These are phyloP conservation scores for Calocybe gangraenosa DNA, from an alignment of 768 basidiomycete species.

Conservation along the genomic window DNA sequence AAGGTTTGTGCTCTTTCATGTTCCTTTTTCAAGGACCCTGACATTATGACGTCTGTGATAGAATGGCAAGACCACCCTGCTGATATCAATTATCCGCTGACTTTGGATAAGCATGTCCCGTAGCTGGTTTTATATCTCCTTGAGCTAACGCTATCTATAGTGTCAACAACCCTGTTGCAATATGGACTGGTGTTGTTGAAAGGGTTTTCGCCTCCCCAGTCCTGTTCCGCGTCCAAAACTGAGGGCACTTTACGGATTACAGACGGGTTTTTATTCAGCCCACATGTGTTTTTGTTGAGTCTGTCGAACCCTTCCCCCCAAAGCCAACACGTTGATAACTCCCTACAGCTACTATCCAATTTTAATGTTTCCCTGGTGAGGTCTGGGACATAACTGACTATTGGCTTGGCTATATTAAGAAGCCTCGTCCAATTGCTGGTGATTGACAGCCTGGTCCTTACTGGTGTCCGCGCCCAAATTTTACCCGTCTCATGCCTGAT, in stretches of 20 bases:
- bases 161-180: conserved; percentile 49
- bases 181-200: conserved; percentile 33
- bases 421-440: too few relatives aligned
- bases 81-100: conserved; percentile 46
- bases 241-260: background rate
- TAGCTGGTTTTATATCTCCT: background rate
- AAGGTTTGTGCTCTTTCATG: conserved; percentile 34
- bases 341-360: too few relatives aligned
- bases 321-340: too few relatives aligned
- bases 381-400: too few relatives aligned
- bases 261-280: too few relatives aligned
- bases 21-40: background rate
- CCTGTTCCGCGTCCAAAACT: conserved; percentile 9
- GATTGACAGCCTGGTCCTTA: too few relatives aligned
- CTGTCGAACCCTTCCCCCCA: too few relatives aligned
- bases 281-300: too few relatives aligned
- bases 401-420: too few relatives aligned
- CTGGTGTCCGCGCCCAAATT: too few relatives aligned
- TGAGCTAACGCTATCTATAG: conserved; percentile 24
- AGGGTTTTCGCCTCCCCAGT: conserved; percentile 6
- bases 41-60: conserved; percentile 21
- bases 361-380: too few relatives aligned
- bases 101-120: conserved; percentile 40
- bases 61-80: conserved; percentile 61
- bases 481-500: too few relatives aligned